Base-by-base conservation (phyloP, 2,329 filamentous ascomycete species). In the Neoarthrinium moseri region DNA sequence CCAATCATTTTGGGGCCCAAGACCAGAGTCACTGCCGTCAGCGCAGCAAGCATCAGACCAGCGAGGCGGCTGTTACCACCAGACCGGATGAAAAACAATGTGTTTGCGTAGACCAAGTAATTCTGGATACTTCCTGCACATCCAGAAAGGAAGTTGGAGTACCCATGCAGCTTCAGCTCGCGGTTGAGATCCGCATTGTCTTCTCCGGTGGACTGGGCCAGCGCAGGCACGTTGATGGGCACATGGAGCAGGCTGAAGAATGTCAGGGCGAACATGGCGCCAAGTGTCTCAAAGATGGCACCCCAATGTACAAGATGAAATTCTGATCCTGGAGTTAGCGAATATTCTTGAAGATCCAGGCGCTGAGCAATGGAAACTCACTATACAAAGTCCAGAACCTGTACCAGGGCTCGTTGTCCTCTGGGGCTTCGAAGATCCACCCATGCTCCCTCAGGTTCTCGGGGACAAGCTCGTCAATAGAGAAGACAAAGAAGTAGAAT, bases 241-340 rank as follows among this genome's bases (percentile, higher is more conserved):
- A 99, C 94, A 63, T 99, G 94, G 3, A 99, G 79, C 46, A 99
- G 86, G 43, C 94, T 94, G 59, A 99, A 99, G 72, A 99, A 99
- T 0, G 94, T 97, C 50, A 99, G 72, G 0, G 94, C 94, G 58
- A 99, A 84, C 89, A 99, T 97, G 23, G 94, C 91, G 1, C 94
- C 94, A 23, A 96, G 78, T 1, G 87, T 91, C 58, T 91, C 84
- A n/a, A 77, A 70, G 39, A 99, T 78, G 3, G 92, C 94, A 35
- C 78, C 77, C 87, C 89, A 96, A 56, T 91, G 81, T 3, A 97
- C 87, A 20, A 86, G 75, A 39, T 84, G 75, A 58, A 96, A 89
- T 60, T 94, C 89, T 94, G 50, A 1, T 29, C 5, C 41, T 5
- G 46, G 17, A 3, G 44, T 61, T 46, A 59, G 65, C 56, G 40